Evolutionary conservation across 345 rosid species (phyloP).

Genomic region (Moricandia arvensis): DNA sequence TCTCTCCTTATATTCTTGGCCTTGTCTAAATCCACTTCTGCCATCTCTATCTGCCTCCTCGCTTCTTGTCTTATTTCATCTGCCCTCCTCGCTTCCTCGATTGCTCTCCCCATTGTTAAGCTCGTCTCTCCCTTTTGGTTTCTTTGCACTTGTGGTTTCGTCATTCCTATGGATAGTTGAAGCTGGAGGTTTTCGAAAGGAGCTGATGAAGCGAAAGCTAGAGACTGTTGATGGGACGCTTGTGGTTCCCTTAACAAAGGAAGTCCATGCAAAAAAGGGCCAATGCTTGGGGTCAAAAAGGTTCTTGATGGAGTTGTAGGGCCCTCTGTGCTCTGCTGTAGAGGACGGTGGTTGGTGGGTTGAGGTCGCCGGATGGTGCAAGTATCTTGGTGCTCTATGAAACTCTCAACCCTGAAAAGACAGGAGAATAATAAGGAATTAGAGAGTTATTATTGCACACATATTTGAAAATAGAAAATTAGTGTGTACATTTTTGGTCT

Average conservation of each 20-base stretch:
- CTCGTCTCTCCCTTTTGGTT: conserved; percentile 35
- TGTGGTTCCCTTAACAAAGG: conserved; percentile 46
- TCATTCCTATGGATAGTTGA: conserved; percentile 41
- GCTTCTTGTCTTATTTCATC: conserved; percentile 68
- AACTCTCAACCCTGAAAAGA: conserved; percentile 78
- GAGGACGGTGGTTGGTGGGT: conserved; percentile 39
- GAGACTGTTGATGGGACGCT: conserved; percentile 27
- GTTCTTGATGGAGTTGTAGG: conserved; percentile 55
- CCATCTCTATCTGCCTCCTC: conserved; percentile 67
- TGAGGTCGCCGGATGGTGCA: conserved; percentile 62
- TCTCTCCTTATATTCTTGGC: conserved; percentile 78
- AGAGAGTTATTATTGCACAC: neutral
- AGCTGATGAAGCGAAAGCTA: conserved; percentile 23
- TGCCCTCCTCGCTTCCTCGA: conserved; percentile 52
- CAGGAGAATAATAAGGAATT: neutral
- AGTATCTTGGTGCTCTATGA: conserved; percentile 94
- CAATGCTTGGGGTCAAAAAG: conserved; percentile 54
- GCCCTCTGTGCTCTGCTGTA: conserved; percentile 38
- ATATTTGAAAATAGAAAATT: neutral
- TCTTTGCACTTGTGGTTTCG: conserved; percentile 12
- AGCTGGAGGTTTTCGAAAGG: conserved; percentile 25
- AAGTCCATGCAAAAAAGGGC: conserved; percentile 42
- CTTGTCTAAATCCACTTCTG: conserved; percentile 70
- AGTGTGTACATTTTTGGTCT: neutral
- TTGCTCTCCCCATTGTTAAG: conserved; percentile 40